These are phyloP conservation scores for Phoma herbarum DNA, from an alignment of 2,329 filamentous ascomycete genomes.

Conservation along the genomic window DNA sequence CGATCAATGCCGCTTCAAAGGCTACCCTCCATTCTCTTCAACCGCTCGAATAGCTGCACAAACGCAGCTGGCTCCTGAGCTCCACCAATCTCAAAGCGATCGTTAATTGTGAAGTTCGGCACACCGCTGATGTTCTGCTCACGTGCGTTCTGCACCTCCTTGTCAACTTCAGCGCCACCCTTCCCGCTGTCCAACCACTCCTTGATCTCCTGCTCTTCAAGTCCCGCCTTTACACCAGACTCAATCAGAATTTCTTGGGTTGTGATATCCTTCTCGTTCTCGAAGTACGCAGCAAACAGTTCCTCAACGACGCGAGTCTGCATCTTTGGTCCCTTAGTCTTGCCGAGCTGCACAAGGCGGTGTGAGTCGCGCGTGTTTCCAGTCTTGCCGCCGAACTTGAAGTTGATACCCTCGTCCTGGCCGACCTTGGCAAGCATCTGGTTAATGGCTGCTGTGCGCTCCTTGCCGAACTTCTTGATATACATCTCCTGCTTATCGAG, in stretches of 20 bases:
- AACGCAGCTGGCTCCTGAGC: slow-evolving; percentile 76
- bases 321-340: slow-evolving; percentile 61
- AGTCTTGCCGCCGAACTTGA: slow-evolving; percentile 73
- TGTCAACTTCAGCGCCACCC: slow-evolving; percentile 57
- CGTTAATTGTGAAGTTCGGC: slow-evolving; percentile 78
- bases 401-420: slow-evolving; percentile 73
- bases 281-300: slow-evolving; percentile 56
- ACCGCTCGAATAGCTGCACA: slow-evolving; percentile 69
- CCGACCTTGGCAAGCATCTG: slow-evolving; percentile 67
- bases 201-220: slow-evolving; percentile 54
- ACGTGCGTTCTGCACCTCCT: slow-evolving; percentile 56
- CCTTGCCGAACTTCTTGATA: slow-evolving; percentile 69
- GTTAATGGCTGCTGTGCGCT: slow-evolving; percentile 66
- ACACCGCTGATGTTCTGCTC: slow-evolving; percentile 70
- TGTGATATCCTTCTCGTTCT: slow-evolving; percentile 59
- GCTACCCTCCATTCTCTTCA: slow-evolving; percentile 58
- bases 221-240: slow-evolving; percentile 55
- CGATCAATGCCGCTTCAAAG: slow-evolving; percentile 6
- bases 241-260: slow-evolving; percentile 51
- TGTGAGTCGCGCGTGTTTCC: slow-evolving; percentile 85
- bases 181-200: slow-evolving; percentile 56
- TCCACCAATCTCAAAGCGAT: slow-evolving; percentile 71
- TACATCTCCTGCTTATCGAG: slow-evolving; percentile 67
- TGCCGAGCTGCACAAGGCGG: slow-evolving; percentile 73
- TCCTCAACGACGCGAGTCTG: slow-evolving; percentile 55